Percentiles rank a stretch among this genome's conserved stretches.
phyloP scores from a whole-genome alignment of 371 early-diverging fungal species.

The Lichtheimia corymbifera region DNA sequence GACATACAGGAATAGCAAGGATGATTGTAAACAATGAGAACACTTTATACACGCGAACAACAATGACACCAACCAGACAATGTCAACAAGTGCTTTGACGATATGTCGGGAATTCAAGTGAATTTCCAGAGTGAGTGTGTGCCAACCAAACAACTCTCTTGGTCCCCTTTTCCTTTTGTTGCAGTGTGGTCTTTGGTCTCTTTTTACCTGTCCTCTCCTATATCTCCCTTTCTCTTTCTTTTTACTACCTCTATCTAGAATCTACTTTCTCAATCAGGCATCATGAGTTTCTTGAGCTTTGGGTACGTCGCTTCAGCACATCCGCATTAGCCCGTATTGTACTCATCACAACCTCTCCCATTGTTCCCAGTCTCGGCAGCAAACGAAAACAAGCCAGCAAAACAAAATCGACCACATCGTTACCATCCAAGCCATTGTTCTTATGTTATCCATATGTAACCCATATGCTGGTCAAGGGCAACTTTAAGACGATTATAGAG shows the following conservation, averaged over 20 bases:
- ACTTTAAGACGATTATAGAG: constrained; percentile 83
- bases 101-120: no score
- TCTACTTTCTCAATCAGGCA: constrained; percentile 1
- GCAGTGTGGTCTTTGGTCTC: neutral
- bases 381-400: constrained; percentile 43
- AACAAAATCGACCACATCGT: constrained; percentile 38
- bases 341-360: neutral
- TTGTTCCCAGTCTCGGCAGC: constrained; percentile 36
- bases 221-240: neutral
- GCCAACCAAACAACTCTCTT: neutral
- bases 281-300: constrained; percentile 42
- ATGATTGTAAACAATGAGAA: no score
- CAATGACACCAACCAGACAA: no score
- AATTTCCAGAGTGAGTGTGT: neutral
- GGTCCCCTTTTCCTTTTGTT: neutral
- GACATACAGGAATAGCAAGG: no score
- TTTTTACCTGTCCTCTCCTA: neutral
- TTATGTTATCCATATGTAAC: constrained; percentile 75
- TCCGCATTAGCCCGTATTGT: neutral
- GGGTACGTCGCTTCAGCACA: constrained; percentile 30
- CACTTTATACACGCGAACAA: no score
- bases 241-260: neutral
- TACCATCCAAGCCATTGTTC: constrained; percentile 67
- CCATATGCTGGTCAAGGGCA: constrained; percentile 89
- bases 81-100: no score